phyloP scores from a whole-genome alignment of 257 asterid species.

The Salvia rosmarinus region DNA sequence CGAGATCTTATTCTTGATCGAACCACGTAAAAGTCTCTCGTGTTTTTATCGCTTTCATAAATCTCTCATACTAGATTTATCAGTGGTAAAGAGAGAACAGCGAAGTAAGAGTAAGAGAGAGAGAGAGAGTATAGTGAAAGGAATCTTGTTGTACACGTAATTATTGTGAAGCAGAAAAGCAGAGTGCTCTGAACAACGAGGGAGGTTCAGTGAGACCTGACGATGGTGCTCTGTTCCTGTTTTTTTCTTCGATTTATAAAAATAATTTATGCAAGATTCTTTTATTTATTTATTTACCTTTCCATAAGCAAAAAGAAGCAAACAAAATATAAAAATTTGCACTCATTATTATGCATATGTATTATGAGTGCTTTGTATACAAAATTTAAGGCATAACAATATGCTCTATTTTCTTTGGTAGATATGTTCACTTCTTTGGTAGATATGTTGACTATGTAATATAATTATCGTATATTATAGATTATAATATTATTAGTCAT shows the following conservation, averaged over 20 bases:
- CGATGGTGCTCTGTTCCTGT: slow-evolving; percentile 1
- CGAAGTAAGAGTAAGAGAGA: neutral
- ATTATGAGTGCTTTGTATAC: too few relatives aligned
- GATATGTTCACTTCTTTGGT: too few relatives aligned
- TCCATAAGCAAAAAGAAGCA: neutral
- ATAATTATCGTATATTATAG: too few relatives aligned
- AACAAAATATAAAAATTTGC: neutral
- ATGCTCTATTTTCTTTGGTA: too few relatives aligned
- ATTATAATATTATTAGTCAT: too few relatives aligned
- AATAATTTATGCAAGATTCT: neutral
- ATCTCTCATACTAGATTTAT: too few relatives aligned
- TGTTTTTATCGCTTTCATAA: too few relatives aligned
- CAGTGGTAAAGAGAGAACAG: slow-evolving; percentile 28
- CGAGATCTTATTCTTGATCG: too few relatives aligned
- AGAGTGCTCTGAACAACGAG: slow-evolving; percentile 30
- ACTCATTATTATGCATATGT: too few relatives aligned
- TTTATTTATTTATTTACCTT: neutral
- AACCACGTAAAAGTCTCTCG: too few relatives aligned
- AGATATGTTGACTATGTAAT: too few relatives aligned
- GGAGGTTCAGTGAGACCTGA: slow-evolving; percentile 21
- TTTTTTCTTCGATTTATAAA: neutral
- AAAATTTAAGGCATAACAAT: too few relatives aligned
- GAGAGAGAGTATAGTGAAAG: neutral
- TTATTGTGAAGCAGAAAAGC: slow-evolving; percentile 46
- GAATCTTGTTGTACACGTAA: slow-evolving; percentile 41